Conservation (phyloP, 73 alveolate genomes). For the Paraurostyla sp. region DNA sequence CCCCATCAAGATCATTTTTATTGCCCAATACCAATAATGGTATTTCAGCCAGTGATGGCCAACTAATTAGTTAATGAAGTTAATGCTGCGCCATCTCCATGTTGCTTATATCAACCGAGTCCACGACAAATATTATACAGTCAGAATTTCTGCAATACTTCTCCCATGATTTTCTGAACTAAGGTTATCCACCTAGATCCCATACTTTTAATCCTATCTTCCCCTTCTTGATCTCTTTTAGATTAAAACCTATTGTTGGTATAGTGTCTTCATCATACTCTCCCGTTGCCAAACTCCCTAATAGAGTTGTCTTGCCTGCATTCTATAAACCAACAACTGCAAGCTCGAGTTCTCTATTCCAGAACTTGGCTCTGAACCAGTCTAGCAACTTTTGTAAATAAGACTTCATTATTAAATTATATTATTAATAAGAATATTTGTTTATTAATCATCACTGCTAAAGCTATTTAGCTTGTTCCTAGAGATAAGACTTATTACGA, state of each 20-base stretch:
- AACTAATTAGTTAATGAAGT: conserved; percentile 74
- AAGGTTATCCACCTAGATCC: conserved; percentile 94
- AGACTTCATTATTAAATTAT: conserved; percentile 42
- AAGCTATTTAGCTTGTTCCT: too few species aligned
- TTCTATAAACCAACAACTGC: conserved; percentile 87
- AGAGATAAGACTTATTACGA: too few species aligned
- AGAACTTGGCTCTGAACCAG: conserved; percentile 77
- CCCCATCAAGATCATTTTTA: conserved; percentile 87
- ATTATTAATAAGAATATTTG: not conserved
- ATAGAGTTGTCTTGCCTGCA: conserved; percentile 92
- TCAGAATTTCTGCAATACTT: conserved; percentile 89
- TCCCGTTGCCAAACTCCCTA: conserved; percentile 85
- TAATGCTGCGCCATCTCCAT: conserved; percentile 83
- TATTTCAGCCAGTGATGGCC: conserved; percentile 90
- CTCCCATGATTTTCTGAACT: conserved; percentile 92
- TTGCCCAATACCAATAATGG: conserved; percentile 88
- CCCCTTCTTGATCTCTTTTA: conserved; percentile 80
- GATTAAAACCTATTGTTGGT: conserved; percentile 93
- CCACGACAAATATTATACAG: conserved; percentile 89
- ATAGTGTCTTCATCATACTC: conserved; percentile 91
- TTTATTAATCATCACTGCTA: too few species aligned
- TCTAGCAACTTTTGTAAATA: conserved; percentile 65
- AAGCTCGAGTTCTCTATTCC: conserved; percentile 82
- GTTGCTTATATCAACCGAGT: conserved; percentile 89
- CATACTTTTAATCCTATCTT: conserved; percentile 81